Conservation (phyloP, 1,139 yeast species). For the Geotrichum bryndzae region DNA sequence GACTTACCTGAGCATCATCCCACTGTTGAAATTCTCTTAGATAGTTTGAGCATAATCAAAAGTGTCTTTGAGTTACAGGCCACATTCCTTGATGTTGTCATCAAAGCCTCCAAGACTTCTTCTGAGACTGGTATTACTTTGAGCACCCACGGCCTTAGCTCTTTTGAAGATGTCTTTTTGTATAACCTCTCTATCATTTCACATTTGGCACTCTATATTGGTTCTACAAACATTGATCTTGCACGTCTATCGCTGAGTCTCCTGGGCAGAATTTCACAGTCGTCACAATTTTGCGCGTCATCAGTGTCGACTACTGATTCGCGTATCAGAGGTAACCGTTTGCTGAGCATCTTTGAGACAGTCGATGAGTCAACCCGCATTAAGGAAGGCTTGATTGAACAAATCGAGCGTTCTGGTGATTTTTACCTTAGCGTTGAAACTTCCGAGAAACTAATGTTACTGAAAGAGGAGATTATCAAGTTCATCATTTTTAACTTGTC, state of each 20-base stretch:
- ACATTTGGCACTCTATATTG: slow-evolving; percentile 64
- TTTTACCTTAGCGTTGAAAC: slow-evolving; percentile 24
- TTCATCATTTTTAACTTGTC: slow-evolving; percentile 52
- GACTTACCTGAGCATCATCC: slow-evolving; percentile 38
- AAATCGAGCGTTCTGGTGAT: slow-evolving; percentile 48
- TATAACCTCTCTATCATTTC: slow-evolving; percentile 65
- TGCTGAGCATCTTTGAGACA: slow-evolving; percentile 67
- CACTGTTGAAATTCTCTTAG: slow-evolving; percentile 35
- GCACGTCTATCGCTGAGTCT: slow-evolving; percentile 52
- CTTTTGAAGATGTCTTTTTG: slow-evolving; percentile 65
- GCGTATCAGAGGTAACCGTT: slow-evolving; percentile 50
- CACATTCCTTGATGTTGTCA: slow-evolving; percentile 28
- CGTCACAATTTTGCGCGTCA: slow-evolving; percentile 45
- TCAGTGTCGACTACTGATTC: slow-evolving; percentile 35
- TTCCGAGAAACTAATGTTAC: slow-evolving; percentile 34
- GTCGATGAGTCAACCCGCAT: slow-evolving; percentile 66
- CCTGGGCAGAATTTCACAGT: slow-evolving; percentile 46
- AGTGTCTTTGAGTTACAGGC: slow-evolving; percentile 51
- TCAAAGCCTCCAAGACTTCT: slow-evolving; percentile 22
- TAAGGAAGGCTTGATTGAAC: slow-evolving; percentile 65
- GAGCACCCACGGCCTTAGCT: slow-evolving; percentile 56
- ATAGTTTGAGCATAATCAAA: slow-evolving; percentile 43
- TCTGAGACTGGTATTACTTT: slow-evolving; percentile 34
- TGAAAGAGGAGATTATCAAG: slow-evolving; percentile 55
- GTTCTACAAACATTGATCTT: slow-evolving; percentile 46